Evolutionary conservation across 345 rosid genomes (phyloP).

Genomic region (Linum tenue): DNA sequence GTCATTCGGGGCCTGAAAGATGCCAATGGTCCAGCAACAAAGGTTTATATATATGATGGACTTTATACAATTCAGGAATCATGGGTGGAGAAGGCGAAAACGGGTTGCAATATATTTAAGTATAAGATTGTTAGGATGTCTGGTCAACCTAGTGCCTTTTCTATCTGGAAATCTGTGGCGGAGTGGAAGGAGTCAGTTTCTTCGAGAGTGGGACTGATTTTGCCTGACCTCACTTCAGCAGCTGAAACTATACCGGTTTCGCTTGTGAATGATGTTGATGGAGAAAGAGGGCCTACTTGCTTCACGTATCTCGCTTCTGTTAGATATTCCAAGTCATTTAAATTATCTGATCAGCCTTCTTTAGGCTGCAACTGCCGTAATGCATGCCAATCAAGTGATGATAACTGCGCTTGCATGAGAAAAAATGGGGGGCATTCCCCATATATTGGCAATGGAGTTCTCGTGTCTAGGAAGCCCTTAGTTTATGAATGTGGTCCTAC

Average conservation of each 20-base stretch:
- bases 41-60: slow-evolving; percentile 64
- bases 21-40: slow-evolving; percentile 26
- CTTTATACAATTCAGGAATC: slow-evolving; percentile 56
- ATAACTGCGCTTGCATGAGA: slow-evolving; percentile 57
- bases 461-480: slow-evolving; percentile 54
- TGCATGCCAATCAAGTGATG: slow-evolving; percentile 57
- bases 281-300: slow-evolving; percentile 63
- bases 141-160: slow-evolving; percentile 57
- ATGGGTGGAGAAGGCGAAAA: slow-evolving; percentile 69
- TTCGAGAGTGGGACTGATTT: slow-evolving; percentile 50
- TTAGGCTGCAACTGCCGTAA: slow-evolving; percentile 41
- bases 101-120: slow-evolving; percentile 61
- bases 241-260: slow-evolving; percentile 57
- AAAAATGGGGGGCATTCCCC: slow-evolving; percentile 66
- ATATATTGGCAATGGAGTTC: slow-evolving; percentile 47
- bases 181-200: slow-evolving; percentile 49
- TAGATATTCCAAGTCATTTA: slow-evolving; percentile 39
- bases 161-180: slow-evolving; percentile 55
- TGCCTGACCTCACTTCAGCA: slow-evolving; percentile 74
- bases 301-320: slow-evolving; percentile 49
- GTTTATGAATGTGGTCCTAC: slow-evolving; percentile 74
- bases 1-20: slow-evolving; percentile 68
- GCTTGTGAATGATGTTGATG: slow-evolving; percentile 76
- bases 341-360: slow-evolving; percentile 30
- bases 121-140: slow-evolving; percentile 52